Percentiles rank a stretch among this genome's conserved stretches.
Conservation (phyloP, 2,329 filamentous ascomycete species). For the Colletotrichum musicola region DNA sequence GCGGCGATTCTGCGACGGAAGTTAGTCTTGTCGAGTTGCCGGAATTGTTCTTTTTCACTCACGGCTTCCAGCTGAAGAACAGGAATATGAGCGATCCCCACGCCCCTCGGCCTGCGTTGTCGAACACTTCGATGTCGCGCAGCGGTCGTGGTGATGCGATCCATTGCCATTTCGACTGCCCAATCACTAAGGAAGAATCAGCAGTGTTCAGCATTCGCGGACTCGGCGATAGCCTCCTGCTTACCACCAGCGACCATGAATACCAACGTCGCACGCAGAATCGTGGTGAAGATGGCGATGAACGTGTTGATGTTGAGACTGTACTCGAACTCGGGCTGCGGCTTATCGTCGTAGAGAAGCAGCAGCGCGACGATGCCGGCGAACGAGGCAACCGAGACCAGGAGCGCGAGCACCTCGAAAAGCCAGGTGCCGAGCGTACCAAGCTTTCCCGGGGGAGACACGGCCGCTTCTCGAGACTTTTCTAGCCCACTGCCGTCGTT, state of each 20-base stretch:
- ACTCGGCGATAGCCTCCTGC: background rate
- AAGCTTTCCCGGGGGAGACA: too few species aligned
- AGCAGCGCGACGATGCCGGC: background rate
- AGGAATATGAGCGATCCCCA: too few species aligned
- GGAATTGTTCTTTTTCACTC: too few species aligned
- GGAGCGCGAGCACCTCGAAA: background rate
- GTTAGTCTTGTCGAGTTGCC: too few species aligned
- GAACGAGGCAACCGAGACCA: background rate
- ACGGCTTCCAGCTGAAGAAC: too few species aligned
- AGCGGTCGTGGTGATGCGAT: too few species aligned
- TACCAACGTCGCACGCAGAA: background rate
- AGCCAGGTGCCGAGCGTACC: background rate
- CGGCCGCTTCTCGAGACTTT: too few species aligned
- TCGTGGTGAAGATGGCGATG: background rate
- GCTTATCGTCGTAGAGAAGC: background rate
- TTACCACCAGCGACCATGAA: background rate
- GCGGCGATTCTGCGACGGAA: too few species aligned
- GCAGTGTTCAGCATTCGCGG: background rate
- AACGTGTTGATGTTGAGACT: background rate
- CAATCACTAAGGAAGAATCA: background rate
- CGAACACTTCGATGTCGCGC: too few species aligned
- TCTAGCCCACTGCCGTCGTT: too few species aligned
- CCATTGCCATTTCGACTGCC: background rate
- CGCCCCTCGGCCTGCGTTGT: too few species aligned
- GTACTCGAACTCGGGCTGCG: background rate